Conservation (phyloP, 192 early-diverging fungal genomes). For the Podila minutissima region DNA sequence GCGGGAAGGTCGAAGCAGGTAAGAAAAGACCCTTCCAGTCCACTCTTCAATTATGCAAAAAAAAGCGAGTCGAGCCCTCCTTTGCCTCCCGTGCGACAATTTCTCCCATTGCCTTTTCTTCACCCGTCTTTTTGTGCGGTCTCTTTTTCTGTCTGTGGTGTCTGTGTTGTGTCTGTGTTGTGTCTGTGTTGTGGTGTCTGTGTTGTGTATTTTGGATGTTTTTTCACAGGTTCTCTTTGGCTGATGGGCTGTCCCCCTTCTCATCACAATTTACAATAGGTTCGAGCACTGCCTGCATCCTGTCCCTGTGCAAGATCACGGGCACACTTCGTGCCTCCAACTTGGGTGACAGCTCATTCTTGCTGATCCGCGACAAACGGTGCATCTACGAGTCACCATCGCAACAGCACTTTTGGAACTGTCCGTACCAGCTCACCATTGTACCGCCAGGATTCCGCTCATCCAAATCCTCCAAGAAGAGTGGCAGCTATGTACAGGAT, state of each 20-base stretch:
- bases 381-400: constrained; percentile 67
- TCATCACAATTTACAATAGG: constrained; percentile 26
- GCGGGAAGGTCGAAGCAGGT: constrained; percentile 63
- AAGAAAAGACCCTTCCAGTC: neutral
- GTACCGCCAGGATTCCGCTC: constrained; percentile 57
- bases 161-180: neutral
- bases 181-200: neutral
- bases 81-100: neutral
- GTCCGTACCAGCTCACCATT: constrained; percentile 69
- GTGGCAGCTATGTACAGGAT: constrained; percentile 55
- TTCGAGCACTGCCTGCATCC: constrained; percentile 68
- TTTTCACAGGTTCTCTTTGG: neutral
- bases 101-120: neutral
- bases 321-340: constrained; percentile 64
- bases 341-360: constrained; percentile 65
- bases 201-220: too few species aligned
- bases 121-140: neutral
- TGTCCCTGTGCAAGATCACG: constrained; percentile 61
- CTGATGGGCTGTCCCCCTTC: neutral
- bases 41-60: too few species aligned
- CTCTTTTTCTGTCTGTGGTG: too few species aligned
- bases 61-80: neutral
- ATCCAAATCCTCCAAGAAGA: constrained; percentile 3
- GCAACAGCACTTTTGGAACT: constrained; percentile 72
- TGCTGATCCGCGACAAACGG: constrained; percentile 62